These are phyloP conservation scores for Fusarium oxysporum DNA, from an alignment of 2,329 filamentous ascomycete species.

Conservation along the genomic window DNA sequence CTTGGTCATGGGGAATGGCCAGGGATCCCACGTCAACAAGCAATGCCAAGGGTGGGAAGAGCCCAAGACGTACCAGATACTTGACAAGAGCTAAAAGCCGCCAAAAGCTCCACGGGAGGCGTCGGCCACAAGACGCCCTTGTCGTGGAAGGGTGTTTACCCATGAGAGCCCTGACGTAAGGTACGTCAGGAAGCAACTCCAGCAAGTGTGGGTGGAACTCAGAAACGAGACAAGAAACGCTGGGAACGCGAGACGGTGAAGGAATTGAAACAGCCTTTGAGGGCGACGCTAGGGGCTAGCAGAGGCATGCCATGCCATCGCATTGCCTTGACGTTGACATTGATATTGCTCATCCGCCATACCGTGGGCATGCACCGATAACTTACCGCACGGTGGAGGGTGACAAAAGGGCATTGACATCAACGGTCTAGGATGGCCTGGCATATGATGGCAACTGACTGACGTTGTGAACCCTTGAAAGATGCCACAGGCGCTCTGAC, in stretches of 20 bases:
- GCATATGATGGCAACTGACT: constrained; percentile 37
- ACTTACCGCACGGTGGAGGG: constrained; percentile 28
- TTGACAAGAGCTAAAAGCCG: constrained; percentile 37
- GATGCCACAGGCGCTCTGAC: constrained; percentile 37
- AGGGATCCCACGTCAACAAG: constrained; percentile 46
- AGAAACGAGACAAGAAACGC: constrained; percentile 44
- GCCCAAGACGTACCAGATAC: constrained; percentile 41
- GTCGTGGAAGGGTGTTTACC: constrained; percentile 44
- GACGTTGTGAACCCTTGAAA: constrained; percentile 43
- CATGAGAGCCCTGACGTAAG: constrained; percentile 48
- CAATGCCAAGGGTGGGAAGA: constrained; percentile 40
- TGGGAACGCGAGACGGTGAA: constrained; percentile 48
- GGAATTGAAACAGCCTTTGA: constrained; percentile 46
- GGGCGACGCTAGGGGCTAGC: constrained; percentile 35
- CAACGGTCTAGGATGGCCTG: constrained; percentile 40
- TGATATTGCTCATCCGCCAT: constrained; percentile 15
- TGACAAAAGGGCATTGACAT: constrained; percentile 43
- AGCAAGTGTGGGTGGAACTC: constrained; percentile 44
- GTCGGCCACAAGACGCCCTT: constrained; percentile 43
- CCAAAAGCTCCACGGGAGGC: constrained; percentile 43
- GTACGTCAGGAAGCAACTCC: constrained; percentile 41
- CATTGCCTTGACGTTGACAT: constrained; percentile 17
- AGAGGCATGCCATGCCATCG: constrained; percentile 31
- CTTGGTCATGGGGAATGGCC: constrained; percentile 41
- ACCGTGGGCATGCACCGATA: constrained; percentile 8